phyloP scores from a whole-genome alignment of 805 yeast species.

The Yamadazyma sp. region DNA sequence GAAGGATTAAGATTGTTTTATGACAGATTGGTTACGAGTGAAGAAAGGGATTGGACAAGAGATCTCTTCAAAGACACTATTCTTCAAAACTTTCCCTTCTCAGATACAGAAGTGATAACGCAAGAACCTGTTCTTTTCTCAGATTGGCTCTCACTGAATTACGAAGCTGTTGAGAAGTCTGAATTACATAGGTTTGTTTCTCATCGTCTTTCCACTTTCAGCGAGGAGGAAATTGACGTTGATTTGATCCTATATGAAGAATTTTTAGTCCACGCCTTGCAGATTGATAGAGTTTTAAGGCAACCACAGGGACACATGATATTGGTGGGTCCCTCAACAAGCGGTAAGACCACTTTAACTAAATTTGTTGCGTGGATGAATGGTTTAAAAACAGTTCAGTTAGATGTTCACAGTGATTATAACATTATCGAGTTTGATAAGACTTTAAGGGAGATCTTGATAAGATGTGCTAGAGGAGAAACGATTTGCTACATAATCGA shows the following conservation, averaged over 20 bases:
- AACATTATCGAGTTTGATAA: conserved; percentile 63
- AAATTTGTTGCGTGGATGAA: conserved; percentile 91
- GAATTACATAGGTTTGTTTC: conserved; percentile 53
- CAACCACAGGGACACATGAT: conserved; percentile 91
- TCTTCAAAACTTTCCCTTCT: conserved; percentile 42
- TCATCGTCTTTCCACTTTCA: conserved; percentile 65
- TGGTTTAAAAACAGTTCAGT: conserved; percentile 61
- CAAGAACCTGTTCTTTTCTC: conserved; percentile 61
- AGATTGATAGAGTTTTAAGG: conserved; percentile 77
- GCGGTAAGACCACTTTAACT: conserved; percentile 75
- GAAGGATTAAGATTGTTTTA: conserved; percentile 77
- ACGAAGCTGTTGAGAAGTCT: conserved; percentile 49
- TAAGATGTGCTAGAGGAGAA: conserved; percentile 49
- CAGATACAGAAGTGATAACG: conserved; percentile 33
- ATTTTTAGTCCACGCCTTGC: conserved; percentile 66
- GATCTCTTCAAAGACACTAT: conserved; percentile 31
- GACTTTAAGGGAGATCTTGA: conserved; percentile 53
- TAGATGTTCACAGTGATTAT: conserved; percentile 55
- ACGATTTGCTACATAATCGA: conserved; percentile 71
- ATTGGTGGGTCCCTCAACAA: conserved; percentile 75
- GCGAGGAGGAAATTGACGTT: conserved; percentile 73
- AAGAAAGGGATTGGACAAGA: conserved; percentile 52
- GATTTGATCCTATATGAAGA: conserved; percentile 64
- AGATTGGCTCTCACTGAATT: conserved; percentile 68
- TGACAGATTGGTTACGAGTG: conserved; percentile 56